Evolutionary conservation across 176 grass and related monocot genomes (phyloP).

Genomic region (Puya raimondii): DNA sequence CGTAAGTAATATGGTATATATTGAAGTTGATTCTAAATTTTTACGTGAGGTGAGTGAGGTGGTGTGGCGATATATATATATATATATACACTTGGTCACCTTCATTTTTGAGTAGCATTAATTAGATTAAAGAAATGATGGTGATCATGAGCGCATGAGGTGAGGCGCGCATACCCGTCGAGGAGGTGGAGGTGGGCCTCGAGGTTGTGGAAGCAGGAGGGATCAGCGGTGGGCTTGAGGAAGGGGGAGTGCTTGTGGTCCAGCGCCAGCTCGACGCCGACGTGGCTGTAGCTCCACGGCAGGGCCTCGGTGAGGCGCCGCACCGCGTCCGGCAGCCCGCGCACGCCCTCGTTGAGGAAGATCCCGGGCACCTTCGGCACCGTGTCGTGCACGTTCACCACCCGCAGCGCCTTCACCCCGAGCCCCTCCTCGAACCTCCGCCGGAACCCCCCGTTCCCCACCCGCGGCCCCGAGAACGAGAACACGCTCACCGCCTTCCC

Average conservation of each 20-base stretch:
- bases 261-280: conserved; percentile 57
- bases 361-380: conserved; percentile 74
- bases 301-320: conserved; percentile 32
- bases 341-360: conserved; percentile 62
- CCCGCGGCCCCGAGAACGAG: conserved; percentile 66
- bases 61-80: no score
- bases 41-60: no score
- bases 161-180: no score
- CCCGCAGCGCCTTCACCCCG: conserved; percentile 58
- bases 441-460: conserved; percentile 63
- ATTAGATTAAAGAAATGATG: no score
- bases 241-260: conserved; percentile 77
- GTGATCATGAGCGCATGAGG: no score
- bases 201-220: conserved; percentile 53
- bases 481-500: conserved; percentile 45
- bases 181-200: conserved; percentile 81
- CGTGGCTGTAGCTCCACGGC: conserved; percentile 74
- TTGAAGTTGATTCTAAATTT: no score
- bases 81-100: no score
- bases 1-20: no score
- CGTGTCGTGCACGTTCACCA: conserved; percentile 80
- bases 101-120: no score
- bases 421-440: conserved; percentile 54
- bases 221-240: conserved; percentile 63
- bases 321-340: conserved; percentile 37